A percentile compares a stretch with the other conserved stretches of the same genome.
Evolutionary conservation across 2,329 filamentous ascomycete genomes (phyloP).

Genomic region (Cordyceps javanica): DNA sequence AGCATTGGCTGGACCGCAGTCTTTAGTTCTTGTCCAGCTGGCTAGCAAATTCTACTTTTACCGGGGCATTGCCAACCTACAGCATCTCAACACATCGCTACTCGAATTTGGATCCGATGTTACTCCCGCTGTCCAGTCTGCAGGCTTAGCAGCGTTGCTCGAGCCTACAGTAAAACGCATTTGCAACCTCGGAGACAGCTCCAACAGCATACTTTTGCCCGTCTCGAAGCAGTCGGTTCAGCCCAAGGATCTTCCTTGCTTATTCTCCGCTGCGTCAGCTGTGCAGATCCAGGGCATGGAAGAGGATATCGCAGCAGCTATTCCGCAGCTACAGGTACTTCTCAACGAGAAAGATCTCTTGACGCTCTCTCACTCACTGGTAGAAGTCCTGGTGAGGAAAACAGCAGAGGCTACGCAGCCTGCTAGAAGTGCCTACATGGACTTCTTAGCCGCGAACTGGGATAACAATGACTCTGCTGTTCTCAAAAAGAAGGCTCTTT

Average conservation of each 20-base stretch:
- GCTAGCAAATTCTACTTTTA: conserved; percentile 15
- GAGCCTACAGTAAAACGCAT: conserved; percentile 8
- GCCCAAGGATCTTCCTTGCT: not conserved
- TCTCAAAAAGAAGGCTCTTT: conserved; percentile 6
- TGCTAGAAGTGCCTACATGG: not conserved
- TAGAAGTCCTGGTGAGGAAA: conserved; percentile 6
- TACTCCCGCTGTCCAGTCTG: conserved; percentile 10
- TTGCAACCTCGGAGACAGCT: conserved; percentile 9
- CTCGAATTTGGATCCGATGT: conserved; percentile 15
- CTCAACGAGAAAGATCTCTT: conserved; percentile 13
- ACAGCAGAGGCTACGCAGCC: not conserved
- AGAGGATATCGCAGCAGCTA: conserved; percentile 14
- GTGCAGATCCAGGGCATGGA: conserved; percentile 9
- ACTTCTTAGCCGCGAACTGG: conserved; percentile 7
- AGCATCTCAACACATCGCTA: conserved; percentile 10
- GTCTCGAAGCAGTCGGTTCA: not conserved
- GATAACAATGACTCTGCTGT: not conserved
- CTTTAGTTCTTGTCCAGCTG: conserved; percentile 15
- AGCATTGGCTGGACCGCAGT: conserved; percentile 16
- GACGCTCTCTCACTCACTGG: conserved; percentile 9
- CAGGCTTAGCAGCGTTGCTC: conserved; percentile 6
- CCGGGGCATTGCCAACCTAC: conserved; percentile 14
- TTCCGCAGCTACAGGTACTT: conserved; percentile 15
- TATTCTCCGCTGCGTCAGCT: conserved; percentile 8
- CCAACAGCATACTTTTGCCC: conserved; percentile 11